Conservation (phyloP, 2,329 filamentous ascomycete species). For the Fusarium annulatum region DNA sequence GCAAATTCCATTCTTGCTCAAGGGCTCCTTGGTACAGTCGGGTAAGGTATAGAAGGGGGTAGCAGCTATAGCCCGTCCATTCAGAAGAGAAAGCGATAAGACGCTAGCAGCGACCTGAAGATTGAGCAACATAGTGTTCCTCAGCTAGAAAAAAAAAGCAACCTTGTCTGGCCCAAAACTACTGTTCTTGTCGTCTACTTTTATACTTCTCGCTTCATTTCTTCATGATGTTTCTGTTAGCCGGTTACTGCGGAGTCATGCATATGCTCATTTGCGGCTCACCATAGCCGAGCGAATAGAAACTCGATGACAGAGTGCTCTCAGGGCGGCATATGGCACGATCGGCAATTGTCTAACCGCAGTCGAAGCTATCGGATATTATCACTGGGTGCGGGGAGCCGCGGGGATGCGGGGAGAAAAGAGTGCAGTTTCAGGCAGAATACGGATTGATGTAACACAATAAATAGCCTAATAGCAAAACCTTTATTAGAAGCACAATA, state of each 20-base stretch:
- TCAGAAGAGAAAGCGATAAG: not conserved
- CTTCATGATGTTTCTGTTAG: too few species aligned
- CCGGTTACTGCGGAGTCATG: not conserved
- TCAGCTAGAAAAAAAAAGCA: rapidly evolving
- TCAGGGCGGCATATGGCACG: not conserved
- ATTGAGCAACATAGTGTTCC: not conserved
- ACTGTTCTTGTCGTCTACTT: not conserved
- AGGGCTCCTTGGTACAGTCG: not conserved
- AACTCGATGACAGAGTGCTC: not conserved
- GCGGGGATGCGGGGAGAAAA: not conserved
- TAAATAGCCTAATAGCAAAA: not conserved
- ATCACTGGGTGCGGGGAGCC: not conserved
- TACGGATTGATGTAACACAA: not conserved
- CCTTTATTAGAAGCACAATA: not conserved
- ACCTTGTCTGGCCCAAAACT: not conserved
- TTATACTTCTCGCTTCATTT: not conserved
- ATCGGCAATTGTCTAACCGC: not conserved
- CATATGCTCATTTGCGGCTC: not conserved
- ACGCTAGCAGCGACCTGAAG: conserved; percentile 3
- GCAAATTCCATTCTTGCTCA: conserved; percentile 8
- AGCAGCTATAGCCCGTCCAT: not conserved
- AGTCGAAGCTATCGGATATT: not conserved
- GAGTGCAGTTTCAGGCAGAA: not conserved
- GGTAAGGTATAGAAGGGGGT: not conserved
- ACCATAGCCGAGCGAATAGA: conserved; percentile 1